Base-by-base conservation (phyloP, 768 basidiomycete genomes). In the Phlebiopsis gigantea region DNA sequence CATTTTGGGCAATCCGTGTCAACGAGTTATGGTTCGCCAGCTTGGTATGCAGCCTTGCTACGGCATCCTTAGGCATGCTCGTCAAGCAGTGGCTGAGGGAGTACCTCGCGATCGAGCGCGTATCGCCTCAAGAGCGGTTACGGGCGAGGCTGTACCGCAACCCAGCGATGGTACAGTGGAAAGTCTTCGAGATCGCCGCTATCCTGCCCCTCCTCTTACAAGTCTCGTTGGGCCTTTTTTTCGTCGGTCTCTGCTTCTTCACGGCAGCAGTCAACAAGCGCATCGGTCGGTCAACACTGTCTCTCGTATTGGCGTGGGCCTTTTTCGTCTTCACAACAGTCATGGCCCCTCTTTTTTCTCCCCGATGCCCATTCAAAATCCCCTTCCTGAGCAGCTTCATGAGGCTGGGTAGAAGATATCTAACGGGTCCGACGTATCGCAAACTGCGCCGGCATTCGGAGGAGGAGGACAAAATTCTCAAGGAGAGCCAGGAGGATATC, bases 341-440 rank as follows among this genome's bases (percentile, higher is more conserved):
- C 21, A 15, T 58, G 9, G 51, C 44, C 1, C 57, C 57, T 2
- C 28, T 46, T 1, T 47, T 53, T 31, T 53, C 51, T 8, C 50
- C 57, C 12, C 52, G 57, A 6, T 58, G 57, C 34, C 57, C 57
- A 10, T 58, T 46, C 52, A 58, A 58, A 39, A 54, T 39, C 1
- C 46, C n/a, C n/a, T n/a, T n/a, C n/a, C n/a, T n/a, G n/a, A n/a
- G n/a, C n/a, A n/a, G n/a, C n/a, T n/a, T n/a, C n/a, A n/a, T n/a
- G n/a, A n/a, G n/a, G n/a, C n/a, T n/a, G n/a, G n/a, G n/a, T n/a
- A n/a, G n/a, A n/a, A n/a, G n/a, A n/a, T n/a, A n/a, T n/a, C n/a
- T n/a, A n/a, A n/a, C n/a, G n/a, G n/a, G n/a, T n/a, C n/a, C n/a
- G n/a, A n/a, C n/a, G n/a, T n/a, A n/a, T n/a, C n/a, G n/a, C n/a